A percentile compares a stretch with the other conserved stretches of the same genome.
Evolutionary conservation across 768 basidiomycete species (phyloP).

Genomic region (Cystofilobasidium macerans): DNA sequence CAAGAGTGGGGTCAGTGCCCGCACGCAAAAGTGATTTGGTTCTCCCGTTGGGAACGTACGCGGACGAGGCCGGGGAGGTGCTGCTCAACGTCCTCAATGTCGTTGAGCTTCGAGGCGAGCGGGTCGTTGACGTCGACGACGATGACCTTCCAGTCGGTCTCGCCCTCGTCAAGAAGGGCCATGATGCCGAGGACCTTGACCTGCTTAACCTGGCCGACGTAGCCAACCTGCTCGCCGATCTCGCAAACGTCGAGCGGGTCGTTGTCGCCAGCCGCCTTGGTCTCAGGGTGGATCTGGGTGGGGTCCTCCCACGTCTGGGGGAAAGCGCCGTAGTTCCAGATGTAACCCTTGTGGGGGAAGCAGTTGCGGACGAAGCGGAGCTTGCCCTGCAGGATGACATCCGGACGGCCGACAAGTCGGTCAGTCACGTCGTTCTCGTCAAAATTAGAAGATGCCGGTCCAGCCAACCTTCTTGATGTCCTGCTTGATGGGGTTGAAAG

Average conservation of each 20-base stretch:
- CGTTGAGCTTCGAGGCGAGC: conserved; percentile 89
- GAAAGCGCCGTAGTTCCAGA: conserved; percentile 77
- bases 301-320: conserved; percentile 97
- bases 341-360: conserved; percentile 99
- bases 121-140: conserved; percentile 94
- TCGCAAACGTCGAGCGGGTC: conserved; percentile 99
- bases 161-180: conserved; percentile 97
- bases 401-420: too few species aligned
- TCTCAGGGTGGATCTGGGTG: conserved; percentile 71
- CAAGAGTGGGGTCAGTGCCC: conserved; percentile 35
- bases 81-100: conserved; percentile 96
- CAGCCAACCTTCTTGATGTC: conserved; percentile 36
- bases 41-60: too few species aligned
- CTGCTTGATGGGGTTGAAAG: conserved; percentile 99
- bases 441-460: neutral
- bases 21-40: too few species aligned
- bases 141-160: conserved; percentile 99
- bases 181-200: conserved; percentile 99
- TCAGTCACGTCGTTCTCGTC: neutral
- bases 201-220: conserved; percentile 94
- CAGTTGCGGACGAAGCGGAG: conserved; percentile 97
- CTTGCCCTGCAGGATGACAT: conserved; percentile 60
- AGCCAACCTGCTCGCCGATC: conserved; percentile 96
- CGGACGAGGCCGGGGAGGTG: conserved; percentile 93
- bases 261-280: conserved; percentile 97